These are phyloP conservation scores for Apiospora rasikravindrae DNA, from an alignment of 2,329 filamentous ascomycete genomes.

Conservation along the genomic window DNA sequence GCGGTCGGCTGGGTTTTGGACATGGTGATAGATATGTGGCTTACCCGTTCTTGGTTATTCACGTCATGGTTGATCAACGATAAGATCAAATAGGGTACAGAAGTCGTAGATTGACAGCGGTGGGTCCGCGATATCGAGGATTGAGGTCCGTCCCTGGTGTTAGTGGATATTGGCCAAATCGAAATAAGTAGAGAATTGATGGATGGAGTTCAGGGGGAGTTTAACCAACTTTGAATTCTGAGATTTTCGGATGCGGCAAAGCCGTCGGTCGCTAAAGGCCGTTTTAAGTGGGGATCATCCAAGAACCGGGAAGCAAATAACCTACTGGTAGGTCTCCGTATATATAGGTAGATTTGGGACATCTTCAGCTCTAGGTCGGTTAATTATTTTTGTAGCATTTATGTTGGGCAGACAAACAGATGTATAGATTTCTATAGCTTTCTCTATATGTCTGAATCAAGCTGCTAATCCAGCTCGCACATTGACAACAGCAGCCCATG, in stretches of 20 bases:
- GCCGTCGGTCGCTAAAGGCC: background rate
- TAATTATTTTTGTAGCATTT: background rate
- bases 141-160: background rate
- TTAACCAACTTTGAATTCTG: conserved; percentile 1
- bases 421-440: background rate
- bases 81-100: background rate
- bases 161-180: background rate
- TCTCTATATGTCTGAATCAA: background rate
- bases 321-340: background rate
- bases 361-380: too few species aligned
- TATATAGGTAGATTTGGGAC: background rate
- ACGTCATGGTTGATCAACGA: background rate
- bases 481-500: conserved; percentile 36
- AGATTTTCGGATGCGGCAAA: conserved; percentile 6
- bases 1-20: background rate
- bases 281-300: background rate
- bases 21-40: background rate
- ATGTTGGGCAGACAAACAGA: background rate
- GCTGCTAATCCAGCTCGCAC: conserved; percentile 25
- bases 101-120: background rate
- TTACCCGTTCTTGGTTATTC: background rate
- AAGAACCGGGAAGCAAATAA: background rate
- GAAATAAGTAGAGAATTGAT: background rate
- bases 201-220: background rate
- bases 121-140: background rate